A percentile compares a stretch with the other conserved stretches of the same genome.
Evolutionary conservation across 805 yeast species (phyloP).

Genomic region (Middelhovenomyces tepae): DNA sequence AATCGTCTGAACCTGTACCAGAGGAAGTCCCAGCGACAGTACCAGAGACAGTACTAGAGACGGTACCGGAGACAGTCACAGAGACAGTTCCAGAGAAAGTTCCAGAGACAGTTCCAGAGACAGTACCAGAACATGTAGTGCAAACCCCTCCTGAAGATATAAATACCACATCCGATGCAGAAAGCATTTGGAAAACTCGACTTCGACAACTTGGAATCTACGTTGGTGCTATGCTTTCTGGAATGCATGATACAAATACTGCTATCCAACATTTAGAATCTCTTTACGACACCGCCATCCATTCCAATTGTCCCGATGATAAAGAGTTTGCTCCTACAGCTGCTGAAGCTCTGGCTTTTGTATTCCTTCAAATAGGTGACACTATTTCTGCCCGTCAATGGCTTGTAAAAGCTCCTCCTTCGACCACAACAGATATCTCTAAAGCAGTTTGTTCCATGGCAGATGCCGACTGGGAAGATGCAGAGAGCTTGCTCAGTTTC

Average conservation of each 20-base stretch:
- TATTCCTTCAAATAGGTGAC: constrained; percentile 23
- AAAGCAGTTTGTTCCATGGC: constrained; percentile 19
- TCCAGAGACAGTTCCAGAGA: no score
- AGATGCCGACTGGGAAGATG: constrained; percentile 21
- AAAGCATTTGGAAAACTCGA: constrained; percentile 19
- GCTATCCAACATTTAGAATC: constrained; percentile 24
- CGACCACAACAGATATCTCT: background rate
- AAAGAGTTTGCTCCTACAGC: constrained; percentile 6
- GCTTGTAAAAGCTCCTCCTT: constrained; percentile 12
- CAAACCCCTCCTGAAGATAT: no score
- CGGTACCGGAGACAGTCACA: no score
- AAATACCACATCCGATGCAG: no score
- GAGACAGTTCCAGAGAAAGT: no score
- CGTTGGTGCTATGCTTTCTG: constrained; percentile 26
- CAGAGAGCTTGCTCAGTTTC: constrained; percentile 8
- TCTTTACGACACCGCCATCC: constrained; percentile 9
- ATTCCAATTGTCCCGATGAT: background rate
- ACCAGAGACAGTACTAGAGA: no score
- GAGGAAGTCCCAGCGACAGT: no score
- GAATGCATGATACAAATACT: constrained; percentile 25
- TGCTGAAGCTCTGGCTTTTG: constrained; percentile 17
- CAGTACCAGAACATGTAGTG: no score
- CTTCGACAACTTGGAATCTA: constrained; percentile 24
- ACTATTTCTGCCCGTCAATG: constrained; percentile 24
- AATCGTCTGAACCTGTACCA: no score